These are phyloP conservation scores for Aspergillus japonicus DNA, from an alignment of 2,329 filamentous ascomycete species.

Conservation along the genomic window DNA sequence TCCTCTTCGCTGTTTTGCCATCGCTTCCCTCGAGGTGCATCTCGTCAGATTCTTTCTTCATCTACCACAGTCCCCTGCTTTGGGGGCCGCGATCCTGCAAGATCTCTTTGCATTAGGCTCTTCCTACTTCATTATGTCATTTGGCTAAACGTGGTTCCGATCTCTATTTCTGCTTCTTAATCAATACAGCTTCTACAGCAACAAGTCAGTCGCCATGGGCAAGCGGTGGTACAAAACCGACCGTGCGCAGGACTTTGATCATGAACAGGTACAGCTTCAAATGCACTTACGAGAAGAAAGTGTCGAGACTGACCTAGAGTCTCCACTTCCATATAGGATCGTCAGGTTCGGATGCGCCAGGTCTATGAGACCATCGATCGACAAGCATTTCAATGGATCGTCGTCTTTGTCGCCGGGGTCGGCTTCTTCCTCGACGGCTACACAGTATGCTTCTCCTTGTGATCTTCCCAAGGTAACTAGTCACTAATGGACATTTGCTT, in stretches of 20 bases:
- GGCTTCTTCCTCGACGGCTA: constrained; percentile 53
- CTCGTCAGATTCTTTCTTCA: not conserved
- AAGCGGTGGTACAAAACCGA: constrained; percentile 45
- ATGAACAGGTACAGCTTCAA: constrained; percentile 36
- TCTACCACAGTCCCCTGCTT: not conserved
- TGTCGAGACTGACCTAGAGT: not conserved
- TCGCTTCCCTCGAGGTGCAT: not conserved
- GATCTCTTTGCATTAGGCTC: not conserved
- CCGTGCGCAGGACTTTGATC: constrained; percentile 45
- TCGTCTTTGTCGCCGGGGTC: constrained; percentile 49
- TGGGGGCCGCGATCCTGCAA: constrained; percentile 4
- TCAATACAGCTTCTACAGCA: not conserved
- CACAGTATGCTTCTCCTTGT: constrained; percentile 26
- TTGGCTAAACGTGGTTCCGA: not conserved
- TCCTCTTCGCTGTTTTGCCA: not conserved
- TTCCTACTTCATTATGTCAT: constrained; percentile 6
- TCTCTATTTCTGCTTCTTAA: not conserved
- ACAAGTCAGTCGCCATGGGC: constrained; percentile 24
- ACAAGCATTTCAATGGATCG: constrained; percentile 44
- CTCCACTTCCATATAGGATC: constrained; percentile 30
- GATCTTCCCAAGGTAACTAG: not conserved
- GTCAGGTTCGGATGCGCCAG: constrained; percentile 44
- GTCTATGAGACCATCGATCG: constrained; percentile 48
- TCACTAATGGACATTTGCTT: not conserved
- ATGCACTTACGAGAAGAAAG: not conserved